phyloP scores from a whole-genome alignment of 164 flowering plant species.

The Sedum album region DNA sequence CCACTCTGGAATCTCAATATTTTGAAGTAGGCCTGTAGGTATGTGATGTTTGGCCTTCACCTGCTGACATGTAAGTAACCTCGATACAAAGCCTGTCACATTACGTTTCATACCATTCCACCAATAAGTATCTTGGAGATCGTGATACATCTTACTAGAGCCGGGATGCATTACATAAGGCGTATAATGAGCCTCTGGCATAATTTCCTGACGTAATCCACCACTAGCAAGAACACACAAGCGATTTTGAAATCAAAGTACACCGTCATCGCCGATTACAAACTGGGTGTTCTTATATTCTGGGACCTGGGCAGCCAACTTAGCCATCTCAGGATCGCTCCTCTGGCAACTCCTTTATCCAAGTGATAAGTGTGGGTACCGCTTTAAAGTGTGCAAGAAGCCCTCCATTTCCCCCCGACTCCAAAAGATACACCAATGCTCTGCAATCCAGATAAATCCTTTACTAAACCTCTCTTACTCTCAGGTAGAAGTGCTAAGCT shows the following conservation, averaged over 20 bases:
- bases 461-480: background rate
- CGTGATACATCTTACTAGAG: background rate
- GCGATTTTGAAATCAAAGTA: background rate
- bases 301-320: background rate
- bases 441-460: background rate
- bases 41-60: background rate
- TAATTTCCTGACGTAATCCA: background rate
- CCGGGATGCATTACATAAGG: background rate
- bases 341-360: background rate
- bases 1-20: background rate
- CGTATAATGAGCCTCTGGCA: background rate
- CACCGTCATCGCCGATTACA: background rate
- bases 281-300: background rate
- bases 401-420: background rate
- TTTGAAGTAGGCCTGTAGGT: constrained; percentile 1
- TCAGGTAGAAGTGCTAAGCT: background rate
- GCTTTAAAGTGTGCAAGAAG: background rate
- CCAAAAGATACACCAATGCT: background rate
- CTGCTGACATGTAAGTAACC: background rate
- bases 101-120: background rate
- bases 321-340: background rate
- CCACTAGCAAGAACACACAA: background rate
- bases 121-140: background rate
- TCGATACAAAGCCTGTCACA: background rate
- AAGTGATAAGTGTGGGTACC: background rate